phyloP scores from a whole-genome alignment of 2,329 filamentous ascomycete genomes.

The Xylariaceae sp. region DNA sequence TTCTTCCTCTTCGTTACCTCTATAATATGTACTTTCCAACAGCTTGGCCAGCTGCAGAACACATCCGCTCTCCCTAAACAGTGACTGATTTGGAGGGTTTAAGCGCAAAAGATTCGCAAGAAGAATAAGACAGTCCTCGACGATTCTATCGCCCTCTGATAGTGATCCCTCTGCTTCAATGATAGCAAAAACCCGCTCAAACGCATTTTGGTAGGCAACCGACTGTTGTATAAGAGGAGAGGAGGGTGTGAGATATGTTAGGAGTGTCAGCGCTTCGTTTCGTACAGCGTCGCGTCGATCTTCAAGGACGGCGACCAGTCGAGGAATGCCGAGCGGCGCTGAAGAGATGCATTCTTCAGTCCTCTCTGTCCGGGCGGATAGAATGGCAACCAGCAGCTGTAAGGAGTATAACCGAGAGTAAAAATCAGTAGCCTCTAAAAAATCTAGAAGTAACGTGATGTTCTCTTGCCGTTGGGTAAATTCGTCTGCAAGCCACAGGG shows the following conservation, averaged over 20 bases:
- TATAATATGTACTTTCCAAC: constrained; percentile 63
- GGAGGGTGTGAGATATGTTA: constrained; percentile 85
- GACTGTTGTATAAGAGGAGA: constrained; percentile 92
- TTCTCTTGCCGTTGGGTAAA: constrained; percentile 98
- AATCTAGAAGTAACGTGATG: constrained; percentile 85
- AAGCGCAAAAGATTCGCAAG: constrained; percentile 86
- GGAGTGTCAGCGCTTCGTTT: constrained; percentile 84
- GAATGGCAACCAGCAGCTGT: constrained; percentile 86
- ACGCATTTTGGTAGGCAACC: constrained; percentile 93
- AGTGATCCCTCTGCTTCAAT: constrained; percentile 83
- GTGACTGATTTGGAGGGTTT: constrained; percentile 90
- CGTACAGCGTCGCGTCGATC: constrained; percentile 86
- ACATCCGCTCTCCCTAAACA: constrained; percentile 89
- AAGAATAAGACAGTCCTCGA: constrained; percentile 92
- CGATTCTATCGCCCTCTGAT: constrained; percentile 79
- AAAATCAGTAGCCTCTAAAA: constrained; percentile 86
- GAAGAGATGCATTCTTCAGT: constrained; percentile 94
- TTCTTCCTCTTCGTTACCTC: constrained; percentile 60
- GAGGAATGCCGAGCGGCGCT: constrained; percentile 85
- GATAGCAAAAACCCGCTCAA: constrained; percentile 83
- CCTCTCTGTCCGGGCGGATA: constrained; percentile 82
- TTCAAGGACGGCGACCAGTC: constrained; percentile 82
- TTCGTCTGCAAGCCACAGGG: constrained; percentile 94
- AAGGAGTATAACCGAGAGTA: constrained; percentile 90
- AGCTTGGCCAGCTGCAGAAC: constrained; percentile 74